Evolutionary conservation across 108 stramenopile species (phyloP), one percentile per base, ranked within the genome.

Genomic region (Thalassiosira profunda): DNA sequence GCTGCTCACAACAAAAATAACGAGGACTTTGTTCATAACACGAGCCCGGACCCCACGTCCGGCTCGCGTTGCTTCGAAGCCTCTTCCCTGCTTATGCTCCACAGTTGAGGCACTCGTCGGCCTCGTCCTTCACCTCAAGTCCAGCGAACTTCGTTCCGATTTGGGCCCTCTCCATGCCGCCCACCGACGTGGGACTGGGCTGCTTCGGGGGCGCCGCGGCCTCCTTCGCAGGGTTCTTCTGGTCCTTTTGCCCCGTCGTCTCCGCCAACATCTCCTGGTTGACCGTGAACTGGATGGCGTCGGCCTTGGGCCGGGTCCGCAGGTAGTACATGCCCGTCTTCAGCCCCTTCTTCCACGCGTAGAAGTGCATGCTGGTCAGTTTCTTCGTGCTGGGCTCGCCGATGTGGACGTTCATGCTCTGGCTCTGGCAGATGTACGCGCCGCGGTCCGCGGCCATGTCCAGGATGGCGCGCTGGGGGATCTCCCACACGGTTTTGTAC

Each of bases 271-370:
- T 70, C 47, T 93, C 93, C 80, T 98, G 93, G 67, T 99, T 95
- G 37, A 99, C 97, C 26, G 99, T 99, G 83, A 99, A 99, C 66
- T 97, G 94, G 58, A 99, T 99, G 52, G 99, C 98, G 70, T 98
- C 96, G 25, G 98, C 99, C 91, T 98, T 98, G 52, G 99, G 99
- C 18, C 89, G 79, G 42, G 99, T 98, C 35, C 99, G 96, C 40
- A 99, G 90, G 79, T 97, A 99, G 86, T 99, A 99, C 97, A 98
- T 97, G 23, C 99, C 99, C 36, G 99, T 99, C 96, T 99, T 99
- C 37, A 99, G 85, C 11, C 98, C 98, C 68, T 85, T 89, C 87
- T 96, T 94, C 98, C 99, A 99, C 17, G 95, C 97, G 68, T 98
- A 98, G 67, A 99, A 99, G 84, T 98, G 97, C 95, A 98, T 96